A percentile compares a stretch with the other conserved stretches of the same genome.
phyloP scores from a whole-genome alignment of 192 early-diverging fungal species.

The Mortierella claussenii region DNA sequence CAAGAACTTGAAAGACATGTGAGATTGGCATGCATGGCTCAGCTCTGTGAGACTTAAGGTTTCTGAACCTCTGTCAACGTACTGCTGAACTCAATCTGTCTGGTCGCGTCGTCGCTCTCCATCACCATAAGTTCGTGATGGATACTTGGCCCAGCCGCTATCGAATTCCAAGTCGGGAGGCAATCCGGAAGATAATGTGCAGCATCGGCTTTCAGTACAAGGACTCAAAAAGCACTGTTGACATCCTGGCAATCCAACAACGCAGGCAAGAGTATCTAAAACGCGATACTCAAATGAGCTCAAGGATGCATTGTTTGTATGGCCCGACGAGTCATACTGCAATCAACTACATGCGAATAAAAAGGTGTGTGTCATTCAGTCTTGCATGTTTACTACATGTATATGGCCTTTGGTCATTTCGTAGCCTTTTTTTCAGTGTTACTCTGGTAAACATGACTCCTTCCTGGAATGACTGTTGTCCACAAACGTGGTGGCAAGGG shows the following conservation, averaged over 20 bases:
- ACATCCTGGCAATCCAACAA: neutral
- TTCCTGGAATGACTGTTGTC: constrained; percentile 13
- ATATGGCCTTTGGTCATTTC: neutral
- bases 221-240: constrained; percentile 7
- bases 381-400: neutral
- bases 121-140: too few species aligned
- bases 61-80: too few species aligned
- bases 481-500: neutral
- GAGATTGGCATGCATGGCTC: too few species aligned
- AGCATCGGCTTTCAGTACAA: constrained; percentile 8
- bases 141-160: too few species aligned
- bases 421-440: neutral
- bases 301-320: constrained; percentile 29
- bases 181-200: constrained; percentile 14
- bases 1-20: too few species aligned
- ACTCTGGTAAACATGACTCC: constrained; percentile 4
- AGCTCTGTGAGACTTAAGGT: too few species aligned
- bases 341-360: constrained; percentile 20
- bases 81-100: too few species aligned
- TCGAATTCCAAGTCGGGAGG: neutral
- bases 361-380: neutral
- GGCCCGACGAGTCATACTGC: constrained; percentile 19
- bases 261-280: constrained; percentile 4
- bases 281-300: constrained; percentile 13
- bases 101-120: too few species aligned